A percentile compares a stretch with the other conserved stretches of the same genome.
Conservation (phyloP, 2,329 filamentous ascomycete species). For the Aspergillus phoenicis region DNA sequence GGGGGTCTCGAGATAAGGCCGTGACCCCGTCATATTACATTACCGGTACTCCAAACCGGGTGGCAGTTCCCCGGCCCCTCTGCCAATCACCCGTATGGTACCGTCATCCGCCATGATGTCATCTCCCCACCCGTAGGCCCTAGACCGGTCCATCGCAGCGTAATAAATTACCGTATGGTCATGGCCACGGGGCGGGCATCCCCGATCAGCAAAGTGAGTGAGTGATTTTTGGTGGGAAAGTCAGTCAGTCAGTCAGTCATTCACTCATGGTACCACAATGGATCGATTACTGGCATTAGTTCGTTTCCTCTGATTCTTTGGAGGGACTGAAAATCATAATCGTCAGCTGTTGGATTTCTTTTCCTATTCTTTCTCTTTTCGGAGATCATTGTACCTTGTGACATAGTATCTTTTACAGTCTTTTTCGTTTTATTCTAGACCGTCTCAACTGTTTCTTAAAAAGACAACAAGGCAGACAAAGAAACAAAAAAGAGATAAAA, state of each 20-base stretch:
- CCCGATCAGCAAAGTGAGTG: constrained; percentile 13
- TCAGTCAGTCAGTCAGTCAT: background rate
- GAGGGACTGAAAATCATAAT: background rate
- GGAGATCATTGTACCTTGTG: background rate
- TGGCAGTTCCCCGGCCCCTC: constrained; percentile 10
- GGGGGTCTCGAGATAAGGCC: background rate
- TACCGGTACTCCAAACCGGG: constrained; percentile 6
- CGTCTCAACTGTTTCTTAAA: background rate
- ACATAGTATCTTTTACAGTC: background rate
- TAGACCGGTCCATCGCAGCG: constrained; percentile 35
- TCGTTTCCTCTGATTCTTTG: no score
- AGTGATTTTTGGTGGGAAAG: constrained; percentile 18
- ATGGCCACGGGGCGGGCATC: constrained; percentile 14
- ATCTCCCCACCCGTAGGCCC: constrained; percentile 24
- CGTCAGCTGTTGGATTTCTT: background rate
- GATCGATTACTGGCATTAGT: background rate
- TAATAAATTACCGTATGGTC: constrained; percentile 17
- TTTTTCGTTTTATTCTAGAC: background rate
- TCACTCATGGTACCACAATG: background rate
- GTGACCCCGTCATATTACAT: constrained; percentile 2
- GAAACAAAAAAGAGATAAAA: background rate
- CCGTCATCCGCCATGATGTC: constrained; percentile 28
- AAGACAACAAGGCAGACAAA: background rate
- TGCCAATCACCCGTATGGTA: constrained; percentile 11
- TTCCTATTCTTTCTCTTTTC: constrained; percentile 1